These are phyloP conservation scores for Mucor saturninus DNA, from an alignment of 371 early-diverging fungal species.

Conservation along the genomic window DNA sequence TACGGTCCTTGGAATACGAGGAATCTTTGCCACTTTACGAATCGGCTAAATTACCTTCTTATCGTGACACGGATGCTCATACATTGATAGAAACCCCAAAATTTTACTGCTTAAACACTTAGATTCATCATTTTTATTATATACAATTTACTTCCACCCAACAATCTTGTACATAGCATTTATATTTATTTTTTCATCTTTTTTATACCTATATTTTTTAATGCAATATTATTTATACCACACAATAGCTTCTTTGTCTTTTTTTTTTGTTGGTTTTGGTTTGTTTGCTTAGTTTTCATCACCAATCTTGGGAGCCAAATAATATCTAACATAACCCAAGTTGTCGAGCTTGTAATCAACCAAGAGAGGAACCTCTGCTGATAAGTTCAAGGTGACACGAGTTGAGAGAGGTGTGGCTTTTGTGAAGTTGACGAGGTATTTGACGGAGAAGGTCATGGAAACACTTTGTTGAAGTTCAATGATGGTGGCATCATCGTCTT, in stretches of 20 bases:
- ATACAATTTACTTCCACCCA: not conserved
- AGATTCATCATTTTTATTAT: not conserved
- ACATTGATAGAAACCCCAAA: not conserved
- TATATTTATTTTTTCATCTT: not conserved
- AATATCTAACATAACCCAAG: conserved; percentile 93
- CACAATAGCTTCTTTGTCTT: not conserved
- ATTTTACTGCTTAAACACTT: not conserved
- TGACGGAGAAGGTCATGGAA: conserved; percentile 87
- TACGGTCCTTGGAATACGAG: conserved; percentile 38
- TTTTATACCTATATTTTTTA: not conserved
- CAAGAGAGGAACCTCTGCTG: conserved; percentile 89
- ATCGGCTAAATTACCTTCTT: conserved; percentile 22
- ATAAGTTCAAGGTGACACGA: conserved; percentile 82
- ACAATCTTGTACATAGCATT: not conserved
- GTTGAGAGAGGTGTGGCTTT: conserved; percentile 91
- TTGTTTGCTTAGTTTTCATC: conserved; percentile 30
- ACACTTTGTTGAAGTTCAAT: conserved; percentile 85
- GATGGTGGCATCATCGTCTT: conserved; percentile 74
- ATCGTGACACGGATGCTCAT: conserved; percentile 3
- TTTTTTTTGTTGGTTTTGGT: not conserved
- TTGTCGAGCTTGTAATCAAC: conserved; percentile 94
- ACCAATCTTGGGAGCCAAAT: conserved; percentile 68
- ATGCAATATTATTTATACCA: not conserved
- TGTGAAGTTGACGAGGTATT: conserved; percentile 93
- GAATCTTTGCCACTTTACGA: conserved; percentile 42